A percentile compares a stretch with the other conserved stretches of the same genome.
phyloP scores from a whole-genome alignment of 768 basidiomycete species.

The Sporobolomyces phaffii region DNA sequence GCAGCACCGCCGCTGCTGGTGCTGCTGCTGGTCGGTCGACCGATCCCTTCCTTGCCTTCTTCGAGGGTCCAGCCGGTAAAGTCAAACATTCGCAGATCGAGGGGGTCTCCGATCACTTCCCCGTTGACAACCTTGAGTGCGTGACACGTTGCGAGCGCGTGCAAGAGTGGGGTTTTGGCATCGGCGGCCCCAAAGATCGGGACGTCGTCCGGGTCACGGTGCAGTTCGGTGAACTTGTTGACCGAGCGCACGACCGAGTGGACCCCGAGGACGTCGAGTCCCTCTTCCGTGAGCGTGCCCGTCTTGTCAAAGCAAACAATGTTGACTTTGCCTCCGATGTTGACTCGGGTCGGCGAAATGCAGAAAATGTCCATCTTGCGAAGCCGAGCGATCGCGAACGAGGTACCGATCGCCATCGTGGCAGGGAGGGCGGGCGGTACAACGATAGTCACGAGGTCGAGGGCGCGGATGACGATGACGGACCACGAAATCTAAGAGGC shows the following conservation, averaged over 20 bases:
- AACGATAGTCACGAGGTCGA: constrained; percentile 93
- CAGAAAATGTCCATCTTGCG: constrained; percentile 86
- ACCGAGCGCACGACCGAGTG: constrained; percentile 70
- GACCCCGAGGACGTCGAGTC: constrained; percentile 90
- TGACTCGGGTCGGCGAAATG: constrained; percentile 91
- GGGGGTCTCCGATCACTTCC: constrained; percentile 84
- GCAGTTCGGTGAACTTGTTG: constrained; percentile 76
- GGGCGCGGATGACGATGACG: constrained; percentile 80
- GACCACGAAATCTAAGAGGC: constrained; percentile 68
- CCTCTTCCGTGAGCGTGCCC: constrained; percentile 95
- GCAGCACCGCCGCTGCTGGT: constrained; percentile 22
- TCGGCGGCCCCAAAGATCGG: constrained; percentile 57
- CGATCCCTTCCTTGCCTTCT: constrained; percentile 62
- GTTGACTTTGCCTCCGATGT: constrained; percentile 91
- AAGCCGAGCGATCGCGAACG: constrained; percentile 83
- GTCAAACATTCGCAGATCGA: constrained; percentile 96
- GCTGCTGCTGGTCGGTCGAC: constrained; percentile 45
- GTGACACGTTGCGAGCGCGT: constrained; percentile 94
- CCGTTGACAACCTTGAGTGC: constrained; percentile 84
- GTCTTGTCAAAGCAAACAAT: constrained; percentile 99
- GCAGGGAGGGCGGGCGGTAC: constrained; percentile 96
- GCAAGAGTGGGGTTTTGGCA: constrained; percentile 72
- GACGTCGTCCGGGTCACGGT: constrained; percentile 78
- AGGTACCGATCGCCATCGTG: constrained; percentile 92
- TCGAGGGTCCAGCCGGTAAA: constrained; percentile 95